These are phyloP conservation scores for Cyberlindnera xylosilytica DNA, from an alignment of 805 yeast genomes.

Conservation along the genomic window DNA sequence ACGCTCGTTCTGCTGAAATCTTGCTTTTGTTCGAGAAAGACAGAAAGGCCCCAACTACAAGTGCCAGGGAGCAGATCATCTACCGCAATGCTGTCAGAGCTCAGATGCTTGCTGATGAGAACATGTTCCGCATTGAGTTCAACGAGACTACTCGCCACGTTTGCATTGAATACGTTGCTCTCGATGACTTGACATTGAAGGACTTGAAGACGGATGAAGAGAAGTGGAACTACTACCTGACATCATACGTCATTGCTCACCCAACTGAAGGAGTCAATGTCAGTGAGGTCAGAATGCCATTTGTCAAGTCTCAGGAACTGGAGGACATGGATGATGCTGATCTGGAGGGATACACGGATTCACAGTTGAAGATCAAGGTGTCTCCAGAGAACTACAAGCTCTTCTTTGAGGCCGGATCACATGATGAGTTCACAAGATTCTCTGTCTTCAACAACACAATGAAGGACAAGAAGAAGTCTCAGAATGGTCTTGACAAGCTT, in stretches of 20 bases:
- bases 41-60: constrained; percentile 57
- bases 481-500: constrained; percentile 32
- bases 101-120: constrained; percentile 81
- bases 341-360: constrained; percentile 58
- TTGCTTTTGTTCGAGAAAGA: constrained; percentile 80
- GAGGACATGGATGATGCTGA: constrained; percentile 45
- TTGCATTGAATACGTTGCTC: constrained; percentile 76
- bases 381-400: constrained; percentile 76
- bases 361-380: constrained; percentile 74
- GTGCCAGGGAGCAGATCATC: constrained; percentile 83
- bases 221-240: constrained; percentile 88
- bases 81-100: constrained; percentile 86
- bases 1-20: constrained; percentile 76
- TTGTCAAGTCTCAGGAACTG: constrained; percentile 51
- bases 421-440: constrained; percentile 73
- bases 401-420: constrained; percentile 74
- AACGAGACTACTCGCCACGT: constrained; percentile 50
- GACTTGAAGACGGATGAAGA: constrained; percentile 69
- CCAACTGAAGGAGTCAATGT: constrained; percentile 96
- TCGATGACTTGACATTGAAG: constrained; percentile 84
- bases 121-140: constrained; percentile 85
- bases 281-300: constrained; percentile 73
- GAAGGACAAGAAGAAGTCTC: constrained; percentile 31
- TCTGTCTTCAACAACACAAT: constrained; percentile 42
- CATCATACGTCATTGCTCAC: constrained; percentile 89